Percentiles rank a stretch among this genome's conserved stretches.
Conservation (phyloP, 495 filamentous ascomycete genomes). For the Cairneyella variabilis region DNA sequence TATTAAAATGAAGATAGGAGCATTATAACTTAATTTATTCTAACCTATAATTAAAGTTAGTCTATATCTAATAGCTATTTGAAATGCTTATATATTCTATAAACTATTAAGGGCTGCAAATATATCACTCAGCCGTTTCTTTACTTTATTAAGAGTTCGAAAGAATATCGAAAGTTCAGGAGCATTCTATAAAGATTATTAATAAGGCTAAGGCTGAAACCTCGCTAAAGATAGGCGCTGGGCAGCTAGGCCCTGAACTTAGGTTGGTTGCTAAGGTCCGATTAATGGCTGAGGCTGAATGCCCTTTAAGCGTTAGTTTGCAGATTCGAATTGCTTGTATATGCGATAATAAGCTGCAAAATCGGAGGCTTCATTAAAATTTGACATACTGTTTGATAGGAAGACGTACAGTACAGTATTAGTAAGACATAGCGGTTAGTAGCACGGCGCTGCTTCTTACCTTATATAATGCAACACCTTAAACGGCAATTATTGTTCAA, state of each 20-base stretch:
- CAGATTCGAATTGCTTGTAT: constrained; percentile 8
- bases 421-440: neutral
- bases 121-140: constrained; percentile 7
- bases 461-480: constrained; percentile 2
- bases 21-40: constrained; percentile 9
- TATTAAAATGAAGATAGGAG: constrained; percentile 1
- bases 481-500: neutral
- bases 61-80: constrained; percentile 5
- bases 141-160: constrained; percentile 6
- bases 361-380: neutral
- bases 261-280: constrained; percentile 1
- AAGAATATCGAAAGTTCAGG: neutral
- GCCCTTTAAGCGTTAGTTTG: neutral
- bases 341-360: constrained; percentile 11
- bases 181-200: constrained; percentile 6
- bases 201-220: constrained; percentile 1
- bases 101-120: constrained; percentile 1
- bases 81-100: constrained; percentile 11
- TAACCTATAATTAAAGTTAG: constrained; percentile 9
- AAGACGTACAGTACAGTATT: neutral
- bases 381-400: constrained; percentile 2
- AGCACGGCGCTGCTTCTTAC: constrained; percentile 9
- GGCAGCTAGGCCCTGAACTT: neutral
- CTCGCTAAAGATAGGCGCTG: constrained; percentile 1
- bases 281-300: too few relatives aligned